Evolutionary conservation across 2,329 filamentous ascomycete genomes (phyloP).

Genomic region (Penicillium thymicola): DNA sequence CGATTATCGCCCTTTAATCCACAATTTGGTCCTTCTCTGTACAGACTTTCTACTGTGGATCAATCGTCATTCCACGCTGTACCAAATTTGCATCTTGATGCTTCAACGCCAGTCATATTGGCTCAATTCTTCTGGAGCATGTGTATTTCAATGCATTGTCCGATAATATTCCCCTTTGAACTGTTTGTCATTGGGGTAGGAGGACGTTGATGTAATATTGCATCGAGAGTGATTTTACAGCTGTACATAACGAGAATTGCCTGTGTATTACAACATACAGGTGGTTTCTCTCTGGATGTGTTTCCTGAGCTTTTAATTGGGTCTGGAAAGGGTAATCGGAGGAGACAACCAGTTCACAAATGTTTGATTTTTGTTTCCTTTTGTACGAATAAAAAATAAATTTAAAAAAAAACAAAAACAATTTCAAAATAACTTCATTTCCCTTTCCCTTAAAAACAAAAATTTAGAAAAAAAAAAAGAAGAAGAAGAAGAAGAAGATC

Average conservation of each 20-base stretch:
- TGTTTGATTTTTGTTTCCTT: conserved; percentile 24
- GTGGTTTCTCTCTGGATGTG: conserved; percentile 12
- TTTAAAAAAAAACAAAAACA: conserved; percentile 18
- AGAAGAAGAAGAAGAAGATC: conserved; percentile 5
- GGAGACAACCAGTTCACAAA: conserved; percentile 28
- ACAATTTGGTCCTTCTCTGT: conserved; percentile 27
- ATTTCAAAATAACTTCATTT: not conserved
- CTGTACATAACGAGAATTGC: conserved; percentile 33
- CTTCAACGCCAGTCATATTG: conserved; percentile 18
- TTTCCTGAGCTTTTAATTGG: conserved; percentile 23
- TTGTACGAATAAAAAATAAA: conserved; percentile 26
- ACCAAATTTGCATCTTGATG: conserved; percentile 28
- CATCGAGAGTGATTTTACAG: conserved; percentile 24
- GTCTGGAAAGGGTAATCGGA: conserved; percentile 20
- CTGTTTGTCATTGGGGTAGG: conserved; percentile 1
- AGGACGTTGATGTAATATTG: conserved; percentile 9
- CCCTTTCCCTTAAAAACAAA: not conserved
- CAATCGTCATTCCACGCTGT: conserved; percentile 22
- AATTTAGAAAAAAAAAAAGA: not conserved
- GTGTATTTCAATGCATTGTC: conserved; percentile 12
- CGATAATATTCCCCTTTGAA: conserved; percentile 4
- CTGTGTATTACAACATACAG: conserved; percentile 9
- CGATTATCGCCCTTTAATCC: conserved; percentile 33
- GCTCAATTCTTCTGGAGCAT: conserved; percentile 11
- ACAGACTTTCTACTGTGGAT: conserved; percentile 25